Evolutionary conservation across 768 basidiomycete species (phyloP), one percentile per base, ranked within the genome.

Genomic region (Tylopilus felleus): DNA sequence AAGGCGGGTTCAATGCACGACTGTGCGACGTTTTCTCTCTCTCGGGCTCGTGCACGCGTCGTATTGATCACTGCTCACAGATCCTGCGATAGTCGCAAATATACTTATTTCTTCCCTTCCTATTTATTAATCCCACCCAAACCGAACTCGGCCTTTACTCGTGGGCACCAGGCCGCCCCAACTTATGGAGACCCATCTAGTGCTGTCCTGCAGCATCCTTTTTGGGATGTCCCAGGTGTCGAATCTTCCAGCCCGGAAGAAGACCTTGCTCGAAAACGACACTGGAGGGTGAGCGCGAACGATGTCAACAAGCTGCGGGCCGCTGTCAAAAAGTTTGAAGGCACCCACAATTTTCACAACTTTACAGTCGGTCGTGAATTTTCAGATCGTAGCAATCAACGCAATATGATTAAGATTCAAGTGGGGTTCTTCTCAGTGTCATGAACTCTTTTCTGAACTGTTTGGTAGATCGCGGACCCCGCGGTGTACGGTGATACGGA

Each of bases 331-430:
- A 82, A 77, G 63, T 98, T 84, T 64, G 80, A 88, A 60, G 95
- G 91, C 8, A 91, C 92, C 3, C 94, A 97, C 71, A 98, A 98
- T 70, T 99, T 96, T 71, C 94, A 97, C 71, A 98, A 98, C 67
- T 98, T 95, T 64, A 98, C 97, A 0, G 84, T 98, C 48, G 90
- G 85, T 2, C 83, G 88, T 43, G 91, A 91, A 45, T 93, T 88
- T 70, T 73, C 79, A 6, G 96, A 98, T 67, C 78, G 83, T 19
- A 90, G 88, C 54, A 88, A 87, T 61, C 80, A 86, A 61, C 78
- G 97, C n/a, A 80, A 83, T 67, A 95, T 99, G 86, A 90, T 92
- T 61, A 81, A 77, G 48, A 84, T 98, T 3, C 85, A 92, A 71
- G 96, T 91, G 16, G 48, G 63, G 10, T 39, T 28, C 22, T 33